These are phyloP conservation scores for Aspergillus bridgeri DNA, from an alignment of 495 filamentous ascomycete species.

Conservation along the genomic window DNA sequence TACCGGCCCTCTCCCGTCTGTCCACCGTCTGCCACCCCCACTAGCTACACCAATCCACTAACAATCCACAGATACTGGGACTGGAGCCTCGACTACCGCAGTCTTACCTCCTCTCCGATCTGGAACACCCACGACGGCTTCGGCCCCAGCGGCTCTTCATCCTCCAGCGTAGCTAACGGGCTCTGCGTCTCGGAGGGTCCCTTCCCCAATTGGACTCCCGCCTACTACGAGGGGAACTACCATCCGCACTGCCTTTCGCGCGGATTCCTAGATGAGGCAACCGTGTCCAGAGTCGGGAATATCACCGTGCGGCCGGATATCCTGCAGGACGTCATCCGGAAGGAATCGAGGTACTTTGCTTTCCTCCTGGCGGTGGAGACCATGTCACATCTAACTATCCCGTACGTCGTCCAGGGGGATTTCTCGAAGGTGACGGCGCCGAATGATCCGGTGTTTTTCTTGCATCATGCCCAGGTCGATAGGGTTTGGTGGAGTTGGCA, in stretches of 20 bases:
- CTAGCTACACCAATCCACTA: no score
- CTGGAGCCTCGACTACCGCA: slow-evolving; percentile 3
- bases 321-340: not conserved
- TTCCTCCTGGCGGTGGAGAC: no score
- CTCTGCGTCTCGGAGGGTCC: slow-evolving; percentile 4
- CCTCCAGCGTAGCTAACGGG: slow-evolving; percentile 2
- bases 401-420: slow-evolving; percentile 1
- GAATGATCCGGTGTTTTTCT: slow-evolving; percentile 47
- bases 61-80: slow-evolving; percentile 5
- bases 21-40: no score
- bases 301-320: slow-evolving; percentile 2
- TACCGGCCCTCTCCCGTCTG: slow-evolving; percentile 3
- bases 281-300: not conserved
- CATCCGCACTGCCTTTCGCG: slow-evolving; percentile 2
- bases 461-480: slow-evolving; percentile 50
- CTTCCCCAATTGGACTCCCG: slow-evolving; percentile 3
- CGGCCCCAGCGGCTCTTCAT: not conserved
- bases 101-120: not conserved
- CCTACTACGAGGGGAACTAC: slow-evolving; percentile 1
- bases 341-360: not conserved
- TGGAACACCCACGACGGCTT: slow-evolving; percentile 7
- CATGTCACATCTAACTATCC: not conserved
- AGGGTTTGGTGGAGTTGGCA: slow-evolving; percentile 53
- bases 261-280: not conserved
- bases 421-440: not conserved